Base-by-base conservation (phyloP, 2,329 filamentous ascomycete genomes). In the Scopulariopsis brevicaulis region DNA sequence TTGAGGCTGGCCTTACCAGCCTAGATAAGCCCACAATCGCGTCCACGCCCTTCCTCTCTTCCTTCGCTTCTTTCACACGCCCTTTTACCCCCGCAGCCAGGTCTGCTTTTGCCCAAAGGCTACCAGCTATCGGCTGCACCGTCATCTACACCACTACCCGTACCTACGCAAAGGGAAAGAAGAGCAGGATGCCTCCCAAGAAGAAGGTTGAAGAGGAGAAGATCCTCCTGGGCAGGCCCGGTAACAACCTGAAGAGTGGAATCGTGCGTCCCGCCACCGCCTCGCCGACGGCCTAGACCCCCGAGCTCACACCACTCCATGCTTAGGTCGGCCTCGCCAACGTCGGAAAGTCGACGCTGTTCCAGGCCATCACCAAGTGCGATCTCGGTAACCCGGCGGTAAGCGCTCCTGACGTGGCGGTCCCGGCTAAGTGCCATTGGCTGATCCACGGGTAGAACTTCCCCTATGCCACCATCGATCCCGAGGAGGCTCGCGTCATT, bases 351-450 rank as follows among this genome's bases (percentile, higher is more conserved):
- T 99, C 94, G 65, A 99, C 95, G 37, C 85, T 99, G 68, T 99
- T 99, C 84, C 95, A 99, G 81, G 91, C 94, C 71, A 96, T 99
- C 76, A 99, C 94, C 71, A 97, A 96, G 81, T 96, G 88, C 75
- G 85, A 85, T 64, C 86, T 99, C 69, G 94, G 95, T 77, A 99
- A 97, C 79, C 95, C 95, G 68, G 94, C 94, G 79, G 86, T 90
- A 81, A 74, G 84, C 67, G 64, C 67, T 65, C 34, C 22, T 22
- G n/a, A 34, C 40, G n/a, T 35, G n/a, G 28, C 37, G 22, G 11
- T 43, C 14, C 70, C 4, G 12, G 1, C 48, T 3, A 46, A 7
- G 14, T 40, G 40, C 40, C 46, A 50, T 35, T 37, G 56, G 40
- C 55, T 28, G 22, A 53, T 50, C 11, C 35, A 51, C 52, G 54